phyloP scores from a whole-genome alignment of 192 early-diverging fungal genomes.

The Coemansia furcata region DNA sequence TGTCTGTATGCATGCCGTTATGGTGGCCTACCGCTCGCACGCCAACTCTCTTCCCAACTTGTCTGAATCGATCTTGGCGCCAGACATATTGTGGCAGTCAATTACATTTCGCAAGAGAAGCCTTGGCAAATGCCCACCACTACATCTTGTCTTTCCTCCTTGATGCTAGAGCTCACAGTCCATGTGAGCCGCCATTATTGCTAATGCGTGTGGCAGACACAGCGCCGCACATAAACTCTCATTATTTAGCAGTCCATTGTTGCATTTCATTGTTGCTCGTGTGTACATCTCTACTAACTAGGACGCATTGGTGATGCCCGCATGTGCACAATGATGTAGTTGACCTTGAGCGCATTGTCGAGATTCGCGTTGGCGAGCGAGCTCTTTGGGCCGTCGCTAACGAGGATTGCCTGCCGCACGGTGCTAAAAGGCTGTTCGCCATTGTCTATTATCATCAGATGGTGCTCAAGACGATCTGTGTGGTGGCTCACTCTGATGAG shows the following conservation, averaged over 20 bases:
- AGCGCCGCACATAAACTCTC: not conserved
- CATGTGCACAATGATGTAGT: slow-evolving; percentile 23
- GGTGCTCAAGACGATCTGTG: slow-evolving; percentile 37
- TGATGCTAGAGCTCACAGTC: not conserved
- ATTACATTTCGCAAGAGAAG: not conserved
- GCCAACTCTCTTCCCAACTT: not conserved
- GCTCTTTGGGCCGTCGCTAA: slow-evolving; percentile 49
- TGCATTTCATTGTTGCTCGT: not conserved
- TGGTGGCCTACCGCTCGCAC: not conserved
- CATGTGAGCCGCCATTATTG: slow-evolving; percentile 8
- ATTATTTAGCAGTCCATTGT: slow-evolving; percentile 4
- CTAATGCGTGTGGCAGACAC: slow-evolving; percentile 3
- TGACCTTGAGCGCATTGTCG: slow-evolving; percentile 53
- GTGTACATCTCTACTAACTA: not conserved
- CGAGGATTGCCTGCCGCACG: slow-evolving; percentile 38
- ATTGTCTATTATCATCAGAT: slow-evolving; percentile 46
- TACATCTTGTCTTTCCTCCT: not conserved
- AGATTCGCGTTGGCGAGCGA: slow-evolving; percentile 42
- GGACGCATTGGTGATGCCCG: not conserved
- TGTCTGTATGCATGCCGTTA: not conserved
- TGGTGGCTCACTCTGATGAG: slow-evolving; percentile 35
- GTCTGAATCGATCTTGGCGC: not conserved
- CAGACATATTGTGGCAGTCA: not conserved
- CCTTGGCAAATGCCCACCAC: not conserved
- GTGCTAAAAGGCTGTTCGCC: slow-evolving; percentile 41